Percentiles rank a stretch among this genome's conserved stretches.
phyloP scores from a whole-genome alignment of 2,329 filamentous ascomycete genomes.

The Diaporthe aspalathi region DNA sequence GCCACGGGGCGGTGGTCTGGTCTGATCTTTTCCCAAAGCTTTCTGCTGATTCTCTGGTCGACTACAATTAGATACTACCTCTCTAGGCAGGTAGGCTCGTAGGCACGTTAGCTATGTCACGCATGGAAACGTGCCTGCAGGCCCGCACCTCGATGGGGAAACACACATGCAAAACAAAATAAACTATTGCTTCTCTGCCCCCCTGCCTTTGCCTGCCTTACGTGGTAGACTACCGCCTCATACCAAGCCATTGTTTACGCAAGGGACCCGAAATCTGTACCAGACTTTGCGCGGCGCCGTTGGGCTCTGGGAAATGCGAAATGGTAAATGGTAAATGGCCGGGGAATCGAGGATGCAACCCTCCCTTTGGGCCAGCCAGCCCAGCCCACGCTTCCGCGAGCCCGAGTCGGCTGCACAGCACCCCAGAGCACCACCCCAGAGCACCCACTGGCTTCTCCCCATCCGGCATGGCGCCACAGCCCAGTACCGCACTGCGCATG shows the following conservation, averaged over 20 bases:
- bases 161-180: neutral
- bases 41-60: neutral
- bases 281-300: slow-evolving; percentile 9
- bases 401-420: slow-evolving; percentile 1
- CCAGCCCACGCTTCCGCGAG: neutral
- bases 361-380: slow-evolving; percentile 5
- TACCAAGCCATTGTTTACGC: slow-evolving; percentile 22
- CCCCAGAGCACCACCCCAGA: too few species aligned
- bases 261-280: slow-evolving; percentile 29
- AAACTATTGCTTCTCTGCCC: too few species aligned
- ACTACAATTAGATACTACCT: too few species aligned
- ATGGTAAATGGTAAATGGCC: too few species aligned
- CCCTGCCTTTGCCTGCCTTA: neutral
- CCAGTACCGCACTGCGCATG: too few species aligned
- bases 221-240: neutral
- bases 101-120: neutral
- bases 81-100: too few species aligned
- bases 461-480: slow-evolving; percentile 11
- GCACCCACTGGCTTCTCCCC: neutral
- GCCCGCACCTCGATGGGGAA: neutral
- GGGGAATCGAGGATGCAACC: slow-evolving; percentile 32
- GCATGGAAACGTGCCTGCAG: neutral
- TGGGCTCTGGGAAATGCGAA: slow-evolving; percentile 7
- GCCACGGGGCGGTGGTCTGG: too few species aligned
- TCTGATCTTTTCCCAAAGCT: slow-evolving; percentile 7